phyloP scores from a whole-genome alignment of 257 asterid genomes.

The Solanum piurae region DNA sequence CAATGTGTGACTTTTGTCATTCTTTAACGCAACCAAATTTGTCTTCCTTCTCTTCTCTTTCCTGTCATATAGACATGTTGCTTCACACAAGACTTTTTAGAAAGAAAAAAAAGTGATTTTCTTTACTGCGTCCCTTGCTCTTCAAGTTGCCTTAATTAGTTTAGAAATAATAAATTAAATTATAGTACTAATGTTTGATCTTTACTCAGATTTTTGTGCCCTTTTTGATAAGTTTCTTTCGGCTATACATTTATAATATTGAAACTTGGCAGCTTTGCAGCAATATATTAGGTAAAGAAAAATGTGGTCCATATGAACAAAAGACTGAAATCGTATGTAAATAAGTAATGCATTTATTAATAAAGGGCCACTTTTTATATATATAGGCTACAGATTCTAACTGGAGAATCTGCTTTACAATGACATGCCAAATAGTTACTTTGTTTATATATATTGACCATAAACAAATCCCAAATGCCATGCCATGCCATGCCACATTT shows the following conservation, averaged over 20 bases:
- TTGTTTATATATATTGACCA: slow-evolving; percentile 9
- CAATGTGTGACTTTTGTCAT: too few species aligned
- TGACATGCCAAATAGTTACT: neutral
- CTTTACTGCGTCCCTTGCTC: slow-evolving; percentile 1
- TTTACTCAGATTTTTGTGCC: neutral
- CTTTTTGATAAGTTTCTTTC: slow-evolving; percentile 2
- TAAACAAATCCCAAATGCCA: neutral
- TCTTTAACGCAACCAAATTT: neutral
- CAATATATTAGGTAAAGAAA: neutral
- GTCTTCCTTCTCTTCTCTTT: neutral
- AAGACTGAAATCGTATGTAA: neutral
- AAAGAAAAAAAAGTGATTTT: neutral
- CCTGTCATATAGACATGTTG: neutral
- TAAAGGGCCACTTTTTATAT: neutral
- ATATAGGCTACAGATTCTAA: slow-evolving; percentile 8
- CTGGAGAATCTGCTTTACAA: slow-evolving; percentile 24
- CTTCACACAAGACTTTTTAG: neutral
- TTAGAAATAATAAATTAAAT: neutral
- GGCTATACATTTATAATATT: neutral
- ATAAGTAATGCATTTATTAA: slow-evolving; percentile 8
- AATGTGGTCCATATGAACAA: neutral
- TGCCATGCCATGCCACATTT: neutral
- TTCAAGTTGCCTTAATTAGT: slow-evolving; percentile 9
- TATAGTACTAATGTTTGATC: neutral
- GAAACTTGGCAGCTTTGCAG: neutral